Conservation (phyloP, 202 grass and related monocot genomes). For the Hordeum pubiflorum region DNA sequence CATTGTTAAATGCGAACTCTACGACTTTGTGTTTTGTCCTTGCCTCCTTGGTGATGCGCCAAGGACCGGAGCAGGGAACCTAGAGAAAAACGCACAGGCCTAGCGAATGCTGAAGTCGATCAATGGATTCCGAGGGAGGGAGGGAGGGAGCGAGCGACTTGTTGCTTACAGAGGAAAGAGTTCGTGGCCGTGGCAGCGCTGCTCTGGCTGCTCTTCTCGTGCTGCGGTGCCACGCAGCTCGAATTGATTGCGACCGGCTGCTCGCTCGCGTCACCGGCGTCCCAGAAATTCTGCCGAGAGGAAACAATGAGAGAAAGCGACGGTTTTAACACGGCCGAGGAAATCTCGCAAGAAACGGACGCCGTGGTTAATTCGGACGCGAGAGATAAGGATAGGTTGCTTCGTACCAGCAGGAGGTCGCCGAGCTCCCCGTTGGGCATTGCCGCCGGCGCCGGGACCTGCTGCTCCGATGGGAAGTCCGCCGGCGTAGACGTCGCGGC, state of each 20-base stretch:
- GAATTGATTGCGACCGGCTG: constrained; percentile 36
- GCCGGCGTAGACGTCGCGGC: neutral
- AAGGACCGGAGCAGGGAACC: neutral
- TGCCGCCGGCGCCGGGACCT: neutral
- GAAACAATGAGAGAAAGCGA: neutral
- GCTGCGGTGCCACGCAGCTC: constrained; percentile 9
- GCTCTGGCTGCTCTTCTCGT: constrained; percentile 5
- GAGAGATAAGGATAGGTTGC: neutral
- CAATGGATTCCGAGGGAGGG: too few relatives aligned
- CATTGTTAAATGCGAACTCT: constrained; percentile 21
- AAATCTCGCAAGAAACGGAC: neutral
- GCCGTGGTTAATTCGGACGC: neutral
- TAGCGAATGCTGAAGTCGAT: neutral
- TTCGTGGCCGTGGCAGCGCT: neutral
- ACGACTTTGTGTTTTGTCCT: constrained; percentile 29
- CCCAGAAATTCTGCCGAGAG: constrained; percentile 62
- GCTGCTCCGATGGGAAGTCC: neutral
- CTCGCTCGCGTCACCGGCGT: constrained; percentile 5
- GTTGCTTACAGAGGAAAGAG: constrained; percentile 26
- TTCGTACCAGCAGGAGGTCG: constrained; percentile 33
- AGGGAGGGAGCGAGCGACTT: too few relatives aligned
- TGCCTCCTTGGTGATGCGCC: constrained; percentile 12
- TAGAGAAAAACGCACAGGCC: neutral
- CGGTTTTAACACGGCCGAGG: neutral
- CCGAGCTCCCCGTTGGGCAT: constrained; percentile 31